Evolutionary conservation across 345 rosid species (phyloP).

Genomic region (Cardamine resedifolia): DNA sequence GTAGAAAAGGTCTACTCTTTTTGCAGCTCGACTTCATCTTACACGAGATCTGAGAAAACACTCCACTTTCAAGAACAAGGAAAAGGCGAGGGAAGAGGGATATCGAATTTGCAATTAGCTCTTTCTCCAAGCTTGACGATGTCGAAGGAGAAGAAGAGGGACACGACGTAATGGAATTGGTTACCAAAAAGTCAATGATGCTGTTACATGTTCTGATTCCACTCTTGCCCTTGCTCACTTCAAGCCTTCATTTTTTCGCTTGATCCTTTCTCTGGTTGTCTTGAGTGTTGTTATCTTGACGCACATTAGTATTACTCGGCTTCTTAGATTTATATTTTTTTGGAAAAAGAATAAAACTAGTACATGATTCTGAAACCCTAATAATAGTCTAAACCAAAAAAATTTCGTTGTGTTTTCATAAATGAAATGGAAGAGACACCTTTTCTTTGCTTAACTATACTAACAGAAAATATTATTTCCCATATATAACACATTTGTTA

Average conservation of each 20-base stretch:
- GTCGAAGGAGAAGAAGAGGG: not conserved
- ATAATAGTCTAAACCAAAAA: too few relatives aligned
- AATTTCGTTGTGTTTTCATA: too few relatives aligned
- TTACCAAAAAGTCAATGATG: not conserved
- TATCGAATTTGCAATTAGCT: not conserved
- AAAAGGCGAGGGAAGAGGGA: not conserved
- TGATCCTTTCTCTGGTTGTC: not conserved
- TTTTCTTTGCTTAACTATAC: too few relatives aligned
- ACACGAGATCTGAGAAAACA: not conserved
- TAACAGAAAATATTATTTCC: not conserved
- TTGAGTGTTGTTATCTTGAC: not conserved
- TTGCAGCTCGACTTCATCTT: not conserved
- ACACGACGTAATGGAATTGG: not conserved
- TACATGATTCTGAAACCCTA: too few relatives aligned
- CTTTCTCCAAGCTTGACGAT: not conserved
- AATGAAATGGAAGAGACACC: too few relatives aligned
- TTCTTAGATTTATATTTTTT: not conserved
- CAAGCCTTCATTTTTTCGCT: not conserved
- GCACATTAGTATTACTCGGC: not conserved
- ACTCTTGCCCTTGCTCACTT: not conserved
- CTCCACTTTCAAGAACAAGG: not conserved
- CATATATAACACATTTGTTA: not conserved
- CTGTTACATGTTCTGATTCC: not conserved
- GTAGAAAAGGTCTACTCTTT: not conserved
- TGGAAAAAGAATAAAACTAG: too few relatives aligned